These are phyloP conservation scores for Aspergillus glaucus DNA, from an alignment of 2,329 filamentous ascomycete genomes.

Conservation along the genomic window DNA sequence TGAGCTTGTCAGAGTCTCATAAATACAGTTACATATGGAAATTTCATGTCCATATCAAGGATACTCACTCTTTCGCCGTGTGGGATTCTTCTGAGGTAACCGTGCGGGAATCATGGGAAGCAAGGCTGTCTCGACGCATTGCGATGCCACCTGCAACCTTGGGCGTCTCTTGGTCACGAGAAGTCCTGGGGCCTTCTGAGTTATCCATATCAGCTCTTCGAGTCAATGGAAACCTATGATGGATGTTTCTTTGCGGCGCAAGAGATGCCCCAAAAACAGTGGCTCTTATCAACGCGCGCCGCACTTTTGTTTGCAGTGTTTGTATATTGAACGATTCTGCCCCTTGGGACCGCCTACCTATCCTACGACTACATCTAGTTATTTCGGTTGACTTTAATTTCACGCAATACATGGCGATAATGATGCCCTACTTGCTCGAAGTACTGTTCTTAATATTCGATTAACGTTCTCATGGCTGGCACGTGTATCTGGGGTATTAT, in stretches of 20 bases:
- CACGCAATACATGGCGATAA: too few relatives aligned
- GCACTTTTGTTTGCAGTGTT: slow-evolving; percentile 21
- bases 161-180: slow-evolving; percentile 8
- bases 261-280: neutral
- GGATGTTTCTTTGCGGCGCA: neutral
- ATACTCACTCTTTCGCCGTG: slow-evolving; percentile 62
- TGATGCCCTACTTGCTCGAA: too few relatives aligned
- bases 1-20: neutral
- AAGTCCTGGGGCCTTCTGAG: slow-evolving; percentile 4
- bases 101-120: slow-evolving; percentile 62
- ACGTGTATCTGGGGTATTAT: too few relatives aligned
- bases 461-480: too few relatives aligned
- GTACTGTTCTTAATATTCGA: too few relatives aligned
- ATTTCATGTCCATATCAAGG: neutral
- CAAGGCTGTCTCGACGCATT: slow-evolving; percentile 31
- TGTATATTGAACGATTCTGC: slow-evolving; percentile 8
- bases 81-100: slow-evolving; percentile 58
- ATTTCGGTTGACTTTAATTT: too few relatives aligned
- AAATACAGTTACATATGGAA: neutral
- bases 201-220: slow-evolving; percentile 16
- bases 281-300: slow-evolving; percentile 8
- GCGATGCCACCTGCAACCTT: slow-evolving; percentile 7
- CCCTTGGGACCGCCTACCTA: too few relatives aligned
- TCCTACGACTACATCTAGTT: too few relatives aligned
- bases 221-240: neutral